A percentile compares a stretch with the other conserved stretches of the same genome.
Evolutionary conservation across 73 alveolate species (phyloP).

Genomic region (Paramecium pentaurelia): DNA sequence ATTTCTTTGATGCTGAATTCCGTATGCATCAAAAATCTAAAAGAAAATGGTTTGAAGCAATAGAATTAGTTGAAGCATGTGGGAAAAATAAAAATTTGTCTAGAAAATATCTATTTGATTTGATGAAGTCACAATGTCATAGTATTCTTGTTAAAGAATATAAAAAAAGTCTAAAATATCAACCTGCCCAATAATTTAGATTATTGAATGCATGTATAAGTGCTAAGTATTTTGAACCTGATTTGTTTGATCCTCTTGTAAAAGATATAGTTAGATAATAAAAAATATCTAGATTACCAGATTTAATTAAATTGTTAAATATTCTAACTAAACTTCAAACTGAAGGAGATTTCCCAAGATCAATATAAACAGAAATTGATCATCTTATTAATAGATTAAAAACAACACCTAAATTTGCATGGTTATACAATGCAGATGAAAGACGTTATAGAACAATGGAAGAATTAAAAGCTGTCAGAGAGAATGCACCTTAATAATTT

Average conservation of each 20-base stretch:
- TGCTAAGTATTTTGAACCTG: slow-evolving; percentile 37
- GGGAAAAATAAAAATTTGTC: not conserved
- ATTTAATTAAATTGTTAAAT: not conserved
- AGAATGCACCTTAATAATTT: not conserved
- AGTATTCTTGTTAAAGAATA: not conserved
- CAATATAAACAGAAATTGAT: not conserved
- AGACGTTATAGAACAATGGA: not conserved
- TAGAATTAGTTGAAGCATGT: slow-evolving; percentile 9
- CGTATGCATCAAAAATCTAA: not conserved
- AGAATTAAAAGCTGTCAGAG: slow-evolving; percentile 27
- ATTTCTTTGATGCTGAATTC: slow-evolving; percentile 37
- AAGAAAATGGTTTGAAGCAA: slow-evolving; percentile 1
- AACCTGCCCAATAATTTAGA: not conserved
- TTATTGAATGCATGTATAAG: not conserved
- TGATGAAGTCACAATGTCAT: not conserved
- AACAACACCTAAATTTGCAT: not conserved
- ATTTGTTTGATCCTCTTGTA: not conserved
- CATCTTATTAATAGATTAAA: not conserved
- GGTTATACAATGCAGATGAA: slow-evolving; percentile 9
- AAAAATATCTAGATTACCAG: not conserved
- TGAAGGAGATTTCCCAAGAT: slow-evolving; percentile 43
- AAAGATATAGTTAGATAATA: not conserved
- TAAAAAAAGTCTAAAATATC: not conserved
- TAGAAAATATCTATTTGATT: not conserved
- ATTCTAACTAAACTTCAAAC: not conserved